Percentiles rank a stretch among this genome's conserved stretches.
Evolutionary conservation across 2,329 filamentous ascomycete species (phyloP).

Genomic region (Trichophaea hybrida): DNA sequence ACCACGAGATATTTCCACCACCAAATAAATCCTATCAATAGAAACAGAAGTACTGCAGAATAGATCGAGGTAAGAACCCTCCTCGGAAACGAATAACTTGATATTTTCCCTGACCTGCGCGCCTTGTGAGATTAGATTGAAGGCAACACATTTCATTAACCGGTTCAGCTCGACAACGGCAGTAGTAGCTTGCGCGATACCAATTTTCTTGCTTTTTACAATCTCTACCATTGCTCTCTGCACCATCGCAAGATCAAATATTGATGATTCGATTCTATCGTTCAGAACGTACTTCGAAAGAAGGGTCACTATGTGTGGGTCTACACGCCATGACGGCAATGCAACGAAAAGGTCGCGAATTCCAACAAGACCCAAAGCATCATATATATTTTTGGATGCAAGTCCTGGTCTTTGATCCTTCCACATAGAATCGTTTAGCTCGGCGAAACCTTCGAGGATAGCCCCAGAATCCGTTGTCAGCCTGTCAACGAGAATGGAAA

Average conservation of each 20-base stretch:
- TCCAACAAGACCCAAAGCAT: neutral
- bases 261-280: neutral
- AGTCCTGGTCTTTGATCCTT: neutral
- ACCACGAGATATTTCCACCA: neutral
- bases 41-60: constrained; percentile 1
- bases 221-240: neutral
- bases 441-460: neutral
- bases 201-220: neutral
- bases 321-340: neutral
- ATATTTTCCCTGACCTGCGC: neutral
- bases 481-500: constrained; percentile 13
- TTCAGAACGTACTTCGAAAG: neutral
- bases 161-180: neutral
- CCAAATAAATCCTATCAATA: neutral
- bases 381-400: neutral
- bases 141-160: neutral
- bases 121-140: neutral
- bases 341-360: neutral
- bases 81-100: neutral
- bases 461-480: constrained; percentile 2
- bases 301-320: neutral
- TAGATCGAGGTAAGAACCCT: neutral
- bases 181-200: neutral
- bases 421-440: neutral
- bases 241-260: constrained; percentile 1